Conservation (phyloP, 345 rosid species). For the Raphanus raphanistrum region DNA sequence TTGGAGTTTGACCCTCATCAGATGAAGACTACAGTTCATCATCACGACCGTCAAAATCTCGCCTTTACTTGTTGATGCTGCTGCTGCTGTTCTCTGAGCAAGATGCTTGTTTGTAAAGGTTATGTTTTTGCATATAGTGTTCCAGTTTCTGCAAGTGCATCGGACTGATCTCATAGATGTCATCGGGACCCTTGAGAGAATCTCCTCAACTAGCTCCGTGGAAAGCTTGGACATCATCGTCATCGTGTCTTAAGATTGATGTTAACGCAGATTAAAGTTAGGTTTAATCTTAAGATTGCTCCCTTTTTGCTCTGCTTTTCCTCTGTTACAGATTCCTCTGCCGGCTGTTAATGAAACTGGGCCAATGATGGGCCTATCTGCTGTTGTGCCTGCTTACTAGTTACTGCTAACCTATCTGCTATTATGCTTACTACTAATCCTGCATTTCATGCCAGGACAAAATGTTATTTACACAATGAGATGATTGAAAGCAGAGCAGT, state of each 20-base stretch:
- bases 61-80: neutral
- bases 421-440: neutral
- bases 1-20: conserved; percentile 5
- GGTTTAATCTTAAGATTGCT: neutral
- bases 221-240: neutral
- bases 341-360: neutral
- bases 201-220: neutral
- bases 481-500: neutral
- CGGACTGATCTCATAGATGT: conserved; percentile 4
- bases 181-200: neutral
- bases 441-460: neutral
- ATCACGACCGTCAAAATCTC: conserved; percentile 1
- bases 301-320: neutral
- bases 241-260: neutral
- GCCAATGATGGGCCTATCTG: neutral
- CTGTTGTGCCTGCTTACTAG: too few species aligned
- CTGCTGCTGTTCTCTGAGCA: neutral
- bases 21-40: neutral
- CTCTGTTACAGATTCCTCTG: neutral
- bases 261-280: neutral
- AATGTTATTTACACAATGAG: neutral
- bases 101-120: conserved; percentile 15
- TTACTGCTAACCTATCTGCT: too few species aligned
- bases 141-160: conserved; percentile 11
- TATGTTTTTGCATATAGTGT: neutral